Evolutionary conservation across 2,329 filamentous ascomycete genomes (phyloP), one percentile per base, ranked within the genome.

Genomic region (Talaromyces sp.): DNA sequence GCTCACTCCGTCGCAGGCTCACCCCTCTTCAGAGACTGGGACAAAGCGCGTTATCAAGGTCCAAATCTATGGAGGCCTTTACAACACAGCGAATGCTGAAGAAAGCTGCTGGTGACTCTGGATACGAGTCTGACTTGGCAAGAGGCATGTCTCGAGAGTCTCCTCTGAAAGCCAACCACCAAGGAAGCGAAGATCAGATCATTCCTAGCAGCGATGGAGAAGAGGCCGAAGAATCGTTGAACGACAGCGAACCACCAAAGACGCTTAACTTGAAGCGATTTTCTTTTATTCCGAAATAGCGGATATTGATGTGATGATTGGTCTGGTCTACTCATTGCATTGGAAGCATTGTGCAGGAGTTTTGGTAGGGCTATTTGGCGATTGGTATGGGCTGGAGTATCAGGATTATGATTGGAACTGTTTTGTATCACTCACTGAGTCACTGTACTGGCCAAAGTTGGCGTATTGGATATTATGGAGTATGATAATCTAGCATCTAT

Each of bases 141-240:
- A 59, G 51, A 51, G 40, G 49, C 22, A 58, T 25, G 10, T 47
- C 43, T 17, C 47, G 31, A 17, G 22, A 61, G 36, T n/a, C 43
- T 13, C 13, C 31, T 13, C 29, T 34, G 7, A 38, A 47, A 51
- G 38, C 40, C 19, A 60, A 58, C 56, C 40, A 40, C 51, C 74
- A 75, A 53, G 84, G 84, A 2, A 85, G 84, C 66, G 84, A 86
- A 69, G 84, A 86, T 68, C 70, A 80, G 43, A 80, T 86, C 22
- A 72, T 84, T 45, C 82, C 81, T 22, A 78, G 82, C 65, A 85
- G 82, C 59, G 83, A 85, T 49, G 81, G 80, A 3, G 81, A 81
- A 6, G 76, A 77, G n/a, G 74, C 77, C 15, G 73, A 73, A 10
- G 73, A 72, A 19, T 64, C 59, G 13, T 31, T 53, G 5, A 63